These are phyloP conservation scores for Pseudogymnoascus sp. DNA, from an alignment of 2,329 filamentous ascomycete species.

Conservation along the genomic window DNA sequence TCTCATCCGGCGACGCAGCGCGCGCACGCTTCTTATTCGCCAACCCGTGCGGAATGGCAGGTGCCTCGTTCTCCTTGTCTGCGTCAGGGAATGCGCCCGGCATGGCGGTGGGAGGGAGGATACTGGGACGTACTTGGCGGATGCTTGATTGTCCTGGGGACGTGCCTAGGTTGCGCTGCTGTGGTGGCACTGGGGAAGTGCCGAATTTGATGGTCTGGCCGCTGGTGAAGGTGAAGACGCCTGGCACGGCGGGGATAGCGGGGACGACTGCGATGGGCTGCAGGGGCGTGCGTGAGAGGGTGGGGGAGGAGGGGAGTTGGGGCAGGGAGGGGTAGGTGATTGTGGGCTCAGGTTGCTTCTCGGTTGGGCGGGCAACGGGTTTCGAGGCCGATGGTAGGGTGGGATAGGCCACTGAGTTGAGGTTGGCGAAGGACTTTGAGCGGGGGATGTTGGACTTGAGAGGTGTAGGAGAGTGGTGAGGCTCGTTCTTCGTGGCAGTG, in stretches of 20 bases:
- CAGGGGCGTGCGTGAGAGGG: constrained; percentile 14
- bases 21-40: constrained; percentile 60
- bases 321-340: constrained; percentile 29
- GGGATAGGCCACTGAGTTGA: constrained; percentile 33
- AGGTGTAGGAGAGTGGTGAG: constrained; percentile 51
- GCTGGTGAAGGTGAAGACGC: constrained; percentile 60
- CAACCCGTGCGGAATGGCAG: constrained; percentile 54
- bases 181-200: constrained; percentile 30
- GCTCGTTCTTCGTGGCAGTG: constrained; percentile 38
- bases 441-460: constrained; percentile 45
- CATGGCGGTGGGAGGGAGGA: constrained; percentile 40
- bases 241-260: constrained; percentile 34
- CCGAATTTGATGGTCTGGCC: constrained; percentile 59
- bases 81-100: constrained; percentile 50
- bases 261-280: constrained; percentile 26
- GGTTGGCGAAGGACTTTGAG: constrained; percentile 35
- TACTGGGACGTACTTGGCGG: constrained; percentile 52
- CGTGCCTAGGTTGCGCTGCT: constrained; percentile 46
- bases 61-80: constrained; percentile 46
- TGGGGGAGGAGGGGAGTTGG: constrained; percentile 17
- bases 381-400: constrained; percentile 30
- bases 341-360: not conserved
- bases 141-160: constrained; percentile 55
- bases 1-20: constrained; percentile 51
- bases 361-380: constrained; percentile 15